Evolutionary conservation across 345 rosid genomes (phyloP).

Genomic region (Mercurialis annua): DNA sequence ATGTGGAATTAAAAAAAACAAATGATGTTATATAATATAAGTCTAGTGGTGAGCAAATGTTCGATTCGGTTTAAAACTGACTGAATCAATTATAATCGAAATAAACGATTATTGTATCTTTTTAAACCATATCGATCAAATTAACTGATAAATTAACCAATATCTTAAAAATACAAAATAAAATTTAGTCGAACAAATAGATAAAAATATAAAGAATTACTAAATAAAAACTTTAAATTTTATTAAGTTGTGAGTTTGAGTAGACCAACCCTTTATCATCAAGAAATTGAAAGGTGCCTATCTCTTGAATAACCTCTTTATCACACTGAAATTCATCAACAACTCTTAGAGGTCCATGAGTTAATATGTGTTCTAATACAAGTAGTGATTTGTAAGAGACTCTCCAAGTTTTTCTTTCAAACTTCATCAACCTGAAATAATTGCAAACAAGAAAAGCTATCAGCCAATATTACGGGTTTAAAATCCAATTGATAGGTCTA

Average conservation of each 20-base stretch:
- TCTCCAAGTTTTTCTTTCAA: constrained; percentile 60
- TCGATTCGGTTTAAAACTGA: too few relatives aligned
- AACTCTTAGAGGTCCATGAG: constrained; percentile 68
- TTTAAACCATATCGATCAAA: too few relatives aligned
- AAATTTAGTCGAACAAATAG: too few relatives aligned
- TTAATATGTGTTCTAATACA: constrained; percentile 58
- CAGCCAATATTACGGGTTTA: not conserved
- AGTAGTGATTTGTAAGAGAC: constrained; percentile 54
- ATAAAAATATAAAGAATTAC: too few relatives aligned
- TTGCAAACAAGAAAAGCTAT: not conserved
- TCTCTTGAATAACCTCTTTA: constrained; percentile 36
- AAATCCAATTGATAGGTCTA: too few relatives aligned
- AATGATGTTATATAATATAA: not conserved
- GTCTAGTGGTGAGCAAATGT: too few relatives aligned
- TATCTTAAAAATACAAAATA: too few relatives aligned
- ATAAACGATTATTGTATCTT: too few relatives aligned
- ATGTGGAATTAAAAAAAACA: not conserved
- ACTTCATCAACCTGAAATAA: constrained; percentile 43
- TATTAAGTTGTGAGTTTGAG: not conserved
- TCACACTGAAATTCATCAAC: constrained; percentile 61
- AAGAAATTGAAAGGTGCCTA: constrained; percentile 37
- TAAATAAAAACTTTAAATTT: too few relatives aligned
- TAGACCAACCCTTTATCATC: constrained; percentile 53
- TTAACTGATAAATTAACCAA: too few relatives aligned
- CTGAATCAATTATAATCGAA: too few relatives aligned